Evolutionary conservation across 2,329 filamentous ascomycete species (phyloP).

Genomic region (Beauveria australis): DNA sequence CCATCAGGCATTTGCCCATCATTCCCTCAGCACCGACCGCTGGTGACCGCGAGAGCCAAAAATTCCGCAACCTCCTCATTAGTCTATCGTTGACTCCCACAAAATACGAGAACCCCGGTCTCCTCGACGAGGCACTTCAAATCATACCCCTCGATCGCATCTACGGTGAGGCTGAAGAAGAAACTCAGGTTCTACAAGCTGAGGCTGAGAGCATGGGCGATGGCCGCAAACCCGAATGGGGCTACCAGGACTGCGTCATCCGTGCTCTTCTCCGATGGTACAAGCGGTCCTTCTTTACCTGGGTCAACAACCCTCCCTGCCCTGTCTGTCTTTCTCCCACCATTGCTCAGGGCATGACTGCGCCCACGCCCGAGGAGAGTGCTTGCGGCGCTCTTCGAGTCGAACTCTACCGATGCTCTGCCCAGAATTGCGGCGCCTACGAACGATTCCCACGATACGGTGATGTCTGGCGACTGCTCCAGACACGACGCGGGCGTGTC

Average conservation of each 20-base stretch:
- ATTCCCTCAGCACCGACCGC: constrained; percentile 64
- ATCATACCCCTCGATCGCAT: constrained; percentile 83
- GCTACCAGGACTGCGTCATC: constrained; percentile 95
- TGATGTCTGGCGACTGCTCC: constrained; percentile 85
- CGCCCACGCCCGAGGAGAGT: constrained; percentile 79
- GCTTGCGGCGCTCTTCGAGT: constrained; percentile 81
- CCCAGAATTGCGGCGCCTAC: constrained; percentile 62
- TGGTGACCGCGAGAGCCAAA: constrained; percentile 57
- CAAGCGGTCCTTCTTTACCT: constrained; percentile 88
- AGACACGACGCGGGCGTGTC: constrained; percentile 76
- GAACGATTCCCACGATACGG: constrained; percentile 92
- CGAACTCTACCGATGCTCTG: constrained; percentile 83
- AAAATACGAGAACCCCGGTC: constrained; percentile 92
- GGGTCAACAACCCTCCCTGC: constrained; percentile 93
- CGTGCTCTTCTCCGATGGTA: constrained; percentile 86
- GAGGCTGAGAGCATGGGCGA: constrained; percentile 82
- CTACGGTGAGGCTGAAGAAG: constrained; percentile 90
- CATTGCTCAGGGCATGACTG: constrained; percentile 71
- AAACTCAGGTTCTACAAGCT: constrained; percentile 77
- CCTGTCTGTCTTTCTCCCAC: constrained; percentile 75
- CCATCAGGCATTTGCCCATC: constrained; percentile 41
- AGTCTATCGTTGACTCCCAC: constrained; percentile 81
- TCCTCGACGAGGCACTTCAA: constrained; percentile 84
- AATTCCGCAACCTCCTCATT: constrained; percentile 74
- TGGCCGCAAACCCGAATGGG: constrained; percentile 78